Evolutionary conservation across 73 alveolate species (phyloP), one percentile per base, ranked within the genome.

Genomic region (Symbiodinium pilosum): DNA sequence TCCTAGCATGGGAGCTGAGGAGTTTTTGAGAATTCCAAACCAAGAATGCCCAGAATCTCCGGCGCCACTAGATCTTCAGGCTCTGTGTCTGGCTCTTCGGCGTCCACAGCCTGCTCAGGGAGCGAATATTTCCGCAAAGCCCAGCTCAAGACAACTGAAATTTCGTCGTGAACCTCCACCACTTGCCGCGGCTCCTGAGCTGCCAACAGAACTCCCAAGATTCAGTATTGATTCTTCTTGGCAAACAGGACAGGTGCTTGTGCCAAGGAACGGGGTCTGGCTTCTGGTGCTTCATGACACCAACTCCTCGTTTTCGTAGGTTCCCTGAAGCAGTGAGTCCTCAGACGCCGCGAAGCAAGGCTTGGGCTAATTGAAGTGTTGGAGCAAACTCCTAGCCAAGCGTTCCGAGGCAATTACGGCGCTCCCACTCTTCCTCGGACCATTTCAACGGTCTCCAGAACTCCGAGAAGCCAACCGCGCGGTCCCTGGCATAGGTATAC

Each of bases 401-500:
- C n/a, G n/a, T n/a, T n/a, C n/a, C n/a, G n/a, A n/a, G n/a, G n/a
- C n/a, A n/a, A n/a, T n/a, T 8, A 14, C 96, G 96, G 14, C 96
- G 51, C 28, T 91, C 96, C 96, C 96, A 91, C 87, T 91, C 96
- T 39, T 69, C 96, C 41, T 26, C 54, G 16, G 96, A 68, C 96
- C 96, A 91, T 68, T 43, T 91, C 96, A 91, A 32, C 14, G 96
- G 96, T 4, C 87, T 83, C 96, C 96, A 91, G 52, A 69, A 91
- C 77, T 91, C 96, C 16, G 88, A 69, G 43, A 91, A 91, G 18
- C 96, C 96, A 41, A 91, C 96, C 21, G 96, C 96, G n/a, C 96
- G 96, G 51, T 91, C 96, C 18, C 96, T 83, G 41, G 96, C 96
- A 54, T 91, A 91, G 81, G 87, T 91, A 87, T 91, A 91, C 51